Evolutionary conservation across 345 rosid genomes (phyloP).

Genomic region (Litchi chinensis): DNA sequence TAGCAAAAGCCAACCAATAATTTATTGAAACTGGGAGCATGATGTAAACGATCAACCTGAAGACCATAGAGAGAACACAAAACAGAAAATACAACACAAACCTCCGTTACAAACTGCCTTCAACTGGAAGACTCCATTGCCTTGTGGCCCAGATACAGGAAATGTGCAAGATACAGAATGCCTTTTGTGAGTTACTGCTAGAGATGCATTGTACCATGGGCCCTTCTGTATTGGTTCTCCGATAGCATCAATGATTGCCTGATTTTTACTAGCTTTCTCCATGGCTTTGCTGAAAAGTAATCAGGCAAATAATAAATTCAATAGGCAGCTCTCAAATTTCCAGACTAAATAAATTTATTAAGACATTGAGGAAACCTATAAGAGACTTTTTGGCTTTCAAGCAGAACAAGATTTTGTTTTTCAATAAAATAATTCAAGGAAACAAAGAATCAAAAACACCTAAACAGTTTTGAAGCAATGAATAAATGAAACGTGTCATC

Average conservation of each 20-base stretch:
- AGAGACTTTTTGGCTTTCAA: neutral
- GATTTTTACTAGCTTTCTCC: constrained; percentile 75
- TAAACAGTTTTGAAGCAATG: neutral
- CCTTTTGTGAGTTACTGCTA: constrained; percentile 88
- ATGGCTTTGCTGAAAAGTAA: constrained; percentile 72
- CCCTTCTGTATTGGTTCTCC: constrained; percentile 95
- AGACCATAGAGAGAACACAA: neutral
- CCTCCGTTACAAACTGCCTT: constrained; percentile 89
- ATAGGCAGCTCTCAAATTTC: neutral
- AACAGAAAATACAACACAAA: constrained; percentile 24
- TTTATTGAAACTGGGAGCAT: neutral
- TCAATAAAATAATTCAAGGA: neutral
- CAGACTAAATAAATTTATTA: neutral
- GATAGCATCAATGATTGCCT: constrained; percentile 70
- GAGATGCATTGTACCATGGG: constrained; percentile 95
- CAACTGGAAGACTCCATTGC: constrained; percentile 72
- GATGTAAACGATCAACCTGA: neutral
- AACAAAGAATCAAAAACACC: neutral
- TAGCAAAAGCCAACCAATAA: neutral
- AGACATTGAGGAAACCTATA: neutral
- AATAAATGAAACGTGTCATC: neutral
- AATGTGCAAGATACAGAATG: constrained; percentile 91
- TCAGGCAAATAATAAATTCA: constrained; percentile 19
- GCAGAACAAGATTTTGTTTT: neutral
- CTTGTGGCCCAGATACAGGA: constrained; percentile 81